Percentiles rank a stretch among this genome's conserved stretches.
Evolutionary conservation across 2,329 filamentous ascomycete species (phyloP).

Genomic region (Talaromyces sp.): DNA sequence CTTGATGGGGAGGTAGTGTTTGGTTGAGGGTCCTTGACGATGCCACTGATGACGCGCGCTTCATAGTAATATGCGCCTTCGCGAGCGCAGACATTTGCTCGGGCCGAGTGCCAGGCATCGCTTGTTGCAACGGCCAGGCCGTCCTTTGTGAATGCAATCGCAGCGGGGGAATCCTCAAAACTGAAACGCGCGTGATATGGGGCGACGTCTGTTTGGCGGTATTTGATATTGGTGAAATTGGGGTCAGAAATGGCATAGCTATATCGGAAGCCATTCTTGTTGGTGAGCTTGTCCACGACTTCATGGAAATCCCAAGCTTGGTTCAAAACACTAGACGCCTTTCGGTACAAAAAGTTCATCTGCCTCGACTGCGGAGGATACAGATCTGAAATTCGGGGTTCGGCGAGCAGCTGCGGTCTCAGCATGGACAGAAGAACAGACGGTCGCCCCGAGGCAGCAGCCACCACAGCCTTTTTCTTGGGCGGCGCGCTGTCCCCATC

Average conservation of each 20-base stretch:
- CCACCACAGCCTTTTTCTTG: slow-evolving; percentile 28
- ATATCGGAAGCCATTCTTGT: slow-evolving; percentile 75
- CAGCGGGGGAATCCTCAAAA: slow-evolving; percentile 84
- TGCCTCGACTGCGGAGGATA: slow-evolving; percentile 36
- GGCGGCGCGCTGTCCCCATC: slow-evolving; percentile 31
- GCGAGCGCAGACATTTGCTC: slow-evolving; percentile 83
- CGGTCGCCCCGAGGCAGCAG: slow-evolving; percentile 28
- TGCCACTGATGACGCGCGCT: slow-evolving; percentile 76
- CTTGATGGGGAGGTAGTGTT: slow-evolving; percentile 17
- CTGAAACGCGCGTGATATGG: slow-evolving; percentile 82
- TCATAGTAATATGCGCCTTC: slow-evolving; percentile 94
- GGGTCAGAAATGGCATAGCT: slow-evolving; percentile 87
- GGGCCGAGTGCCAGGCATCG: slow-evolving; percentile 86
- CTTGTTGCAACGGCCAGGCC: slow-evolving; percentile 78
- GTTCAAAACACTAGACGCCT: slow-evolving; percentile 28
- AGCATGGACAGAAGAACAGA: slow-evolving; percentile 36
- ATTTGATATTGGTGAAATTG: slow-evolving; percentile 81
- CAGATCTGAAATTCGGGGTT: slow-evolving; percentile 33
- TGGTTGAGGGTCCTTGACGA: slow-evolving; percentile 25
- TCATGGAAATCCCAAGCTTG: slow-evolving; percentile 40
- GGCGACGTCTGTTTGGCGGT: slow-evolving; percentile 78
- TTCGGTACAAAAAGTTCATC: slow-evolving; percentile 31
- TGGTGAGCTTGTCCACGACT: slow-evolving; percentile 50
- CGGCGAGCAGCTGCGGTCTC: slow-evolving; percentile 35
- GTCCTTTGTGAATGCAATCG: slow-evolving; percentile 74